Evolutionary conservation across 2,329 filamentous ascomycete genomes (phyloP).

Genomic region (Dactylellina leptospora): DNA sequence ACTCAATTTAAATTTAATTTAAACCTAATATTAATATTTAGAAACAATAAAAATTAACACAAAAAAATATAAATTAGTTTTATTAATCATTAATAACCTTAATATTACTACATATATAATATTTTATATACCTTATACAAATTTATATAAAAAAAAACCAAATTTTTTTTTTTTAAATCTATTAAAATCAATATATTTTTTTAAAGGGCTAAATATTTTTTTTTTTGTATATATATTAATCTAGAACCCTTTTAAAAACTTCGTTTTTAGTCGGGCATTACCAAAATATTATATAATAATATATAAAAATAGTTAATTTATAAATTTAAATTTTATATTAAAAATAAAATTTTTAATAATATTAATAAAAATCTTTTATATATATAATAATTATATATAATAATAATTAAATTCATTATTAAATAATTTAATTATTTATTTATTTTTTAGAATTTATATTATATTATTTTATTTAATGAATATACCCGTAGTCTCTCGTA

Average conservation of each 20-base stretch:
- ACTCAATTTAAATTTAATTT: not conserved
- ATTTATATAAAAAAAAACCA: not conserved
- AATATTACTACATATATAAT: not conserved
- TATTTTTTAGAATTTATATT: not conserved
- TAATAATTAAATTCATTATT: not conserved
- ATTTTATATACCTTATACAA: not conserved
- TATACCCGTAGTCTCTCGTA: not conserved
- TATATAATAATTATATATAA: not conserved
- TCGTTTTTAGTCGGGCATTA: no score
- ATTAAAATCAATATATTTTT: not conserved
- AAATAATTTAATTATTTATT: not conserved
- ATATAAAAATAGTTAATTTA: not conserved
- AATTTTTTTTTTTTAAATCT: not conserved
- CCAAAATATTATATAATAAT: not conserved
- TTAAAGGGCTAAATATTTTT: not conserved
- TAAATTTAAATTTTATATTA: not conserved
- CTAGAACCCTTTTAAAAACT: not conserved
- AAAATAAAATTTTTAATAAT: not conserved
- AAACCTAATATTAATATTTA: not conserved
- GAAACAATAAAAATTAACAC: not conserved
- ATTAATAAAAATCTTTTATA: not conserved
- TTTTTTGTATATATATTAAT: constrained; percentile 3
- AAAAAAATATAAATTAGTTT: not conserved
- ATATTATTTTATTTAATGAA: not conserved
- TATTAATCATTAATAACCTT: not conserved